Evolutionary conservation across 2,329 filamentous ascomycete species (phyloP).

Genomic region (Cladosporium sp.): DNA sequence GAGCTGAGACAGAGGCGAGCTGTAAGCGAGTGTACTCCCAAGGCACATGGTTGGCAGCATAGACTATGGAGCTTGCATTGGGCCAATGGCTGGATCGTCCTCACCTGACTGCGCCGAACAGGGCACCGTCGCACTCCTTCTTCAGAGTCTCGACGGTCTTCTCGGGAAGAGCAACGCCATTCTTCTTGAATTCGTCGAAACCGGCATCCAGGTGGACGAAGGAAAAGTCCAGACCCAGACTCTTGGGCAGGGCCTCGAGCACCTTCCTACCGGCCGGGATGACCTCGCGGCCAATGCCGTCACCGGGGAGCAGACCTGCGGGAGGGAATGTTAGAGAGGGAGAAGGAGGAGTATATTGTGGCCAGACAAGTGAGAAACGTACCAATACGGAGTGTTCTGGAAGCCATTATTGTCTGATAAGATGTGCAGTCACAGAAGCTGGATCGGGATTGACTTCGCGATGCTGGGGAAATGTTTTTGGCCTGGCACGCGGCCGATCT

Average conservation of each 20-base stretch:
- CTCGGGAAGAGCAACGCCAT: conserved; percentile 81
- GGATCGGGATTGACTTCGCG: neutral
- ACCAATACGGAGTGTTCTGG: conserved; percentile 13
- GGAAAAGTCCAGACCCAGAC: conserved; percentile 86
- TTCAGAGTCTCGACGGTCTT: conserved; percentile 84
- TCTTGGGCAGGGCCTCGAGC: conserved; percentile 87
- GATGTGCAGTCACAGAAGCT: neutral
- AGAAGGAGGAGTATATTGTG: too few relatives aligned
- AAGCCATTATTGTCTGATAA: conserved; percentile 9
- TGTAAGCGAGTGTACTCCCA: conserved; percentile 24
- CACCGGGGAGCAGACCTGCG: conserved; percentile 88
- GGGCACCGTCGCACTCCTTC: conserved; percentile 87
- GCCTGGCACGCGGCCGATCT: conserved; percentile 5
- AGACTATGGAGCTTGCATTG: neutral
- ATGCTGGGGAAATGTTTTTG: conserved; percentile 7
- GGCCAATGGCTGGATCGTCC: conserved; percentile 36
- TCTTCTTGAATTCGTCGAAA: conserved; percentile 88
- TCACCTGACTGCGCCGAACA: conserved; percentile 81
- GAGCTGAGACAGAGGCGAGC: conserved; percentile 46
- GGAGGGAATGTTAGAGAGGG: neutral
- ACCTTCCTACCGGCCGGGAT: conserved; percentile 88
- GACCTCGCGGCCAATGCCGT: conserved; percentile 97
- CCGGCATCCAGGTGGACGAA: conserved; percentile 92
- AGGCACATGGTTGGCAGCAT: neutral
- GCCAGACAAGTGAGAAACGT: neutral